A percentile compares a stretch with the other conserved stretches of the same genome.
These are phyloP conservation scores for Allomyces macrogynus DNA, from an alignment of 192 early-diverging fungal genomes.

Conservation along the genomic window DNA sequence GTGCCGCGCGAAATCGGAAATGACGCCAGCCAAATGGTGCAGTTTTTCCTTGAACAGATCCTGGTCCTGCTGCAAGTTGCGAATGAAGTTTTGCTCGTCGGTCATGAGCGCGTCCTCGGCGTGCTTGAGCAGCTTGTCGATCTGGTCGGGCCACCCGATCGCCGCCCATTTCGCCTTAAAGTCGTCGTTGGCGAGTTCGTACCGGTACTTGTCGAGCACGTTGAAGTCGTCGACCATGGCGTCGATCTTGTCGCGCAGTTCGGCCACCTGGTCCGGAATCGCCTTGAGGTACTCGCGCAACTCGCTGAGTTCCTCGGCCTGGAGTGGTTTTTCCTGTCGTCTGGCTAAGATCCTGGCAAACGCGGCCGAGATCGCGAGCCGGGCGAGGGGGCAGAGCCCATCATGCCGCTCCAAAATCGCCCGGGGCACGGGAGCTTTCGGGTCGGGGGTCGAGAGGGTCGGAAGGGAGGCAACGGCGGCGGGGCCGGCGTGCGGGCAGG, in stretches of 20 bases:
- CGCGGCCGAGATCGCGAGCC: conserved; percentile 56
- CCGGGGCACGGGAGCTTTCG: no score
- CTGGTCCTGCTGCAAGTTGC: conserved; percentile 31
- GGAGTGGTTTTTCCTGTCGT: conserved; percentile 66
- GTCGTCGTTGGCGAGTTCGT: conserved; percentile 36
- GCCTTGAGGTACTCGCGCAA: conserved; percentile 75
- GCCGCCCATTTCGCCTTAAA: conserved; percentile 28
- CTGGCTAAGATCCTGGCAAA: conserved; percentile 61
- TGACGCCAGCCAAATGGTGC: conserved; percentile 17
- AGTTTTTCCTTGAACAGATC: conserved; percentile 41
- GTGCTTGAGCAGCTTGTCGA: conserved; percentile 25
- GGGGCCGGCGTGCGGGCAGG: no score
- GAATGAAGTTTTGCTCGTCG: conserved; percentile 28
- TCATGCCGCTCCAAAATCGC: conserved; percentile 73
- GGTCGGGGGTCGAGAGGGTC: no score
- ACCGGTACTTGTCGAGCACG: conserved; percentile 32
- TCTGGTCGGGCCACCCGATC: conserved; percentile 24
- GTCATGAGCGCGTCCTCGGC: conserved; percentile 22
- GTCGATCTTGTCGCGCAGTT: conserved; percentile 77
- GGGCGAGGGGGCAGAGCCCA: conserved; percentile 19
- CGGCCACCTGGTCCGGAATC: conserved; percentile 56
- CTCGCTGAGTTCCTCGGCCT: conserved; percentile 58
- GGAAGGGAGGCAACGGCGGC: no score
- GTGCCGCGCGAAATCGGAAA: conserved; percentile 31
- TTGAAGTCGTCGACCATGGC: conserved; percentile 82